A percentile compares a stretch with the other conserved stretches of the same genome.
These are phyloP conservation scores for Yamadazyma epiphylla DNA, from an alignment of 1,139 yeast species.

Conservation along the genomic window DNA sequence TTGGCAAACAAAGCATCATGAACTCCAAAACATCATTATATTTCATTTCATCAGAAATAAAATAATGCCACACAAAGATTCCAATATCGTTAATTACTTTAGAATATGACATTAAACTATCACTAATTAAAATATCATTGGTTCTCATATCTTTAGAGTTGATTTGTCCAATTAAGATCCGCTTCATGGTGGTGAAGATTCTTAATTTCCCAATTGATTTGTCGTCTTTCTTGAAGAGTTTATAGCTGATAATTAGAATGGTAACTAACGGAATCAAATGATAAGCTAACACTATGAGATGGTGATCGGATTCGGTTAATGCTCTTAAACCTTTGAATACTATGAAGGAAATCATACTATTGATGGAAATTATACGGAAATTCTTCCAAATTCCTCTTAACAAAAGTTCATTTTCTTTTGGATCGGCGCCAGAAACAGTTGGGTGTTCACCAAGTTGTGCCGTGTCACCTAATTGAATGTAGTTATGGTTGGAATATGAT, in stretches of 20 bases:
- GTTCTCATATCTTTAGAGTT: constrained; percentile 56
- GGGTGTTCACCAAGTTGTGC: constrained; percentile 31
- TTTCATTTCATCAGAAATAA: constrained; percentile 20
- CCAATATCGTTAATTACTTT: constrained; percentile 71
- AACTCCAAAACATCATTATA: constrained; percentile 43
- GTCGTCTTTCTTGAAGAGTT: constrained; percentile 13
- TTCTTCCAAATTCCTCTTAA: constrained; percentile 32
- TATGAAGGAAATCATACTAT: constrained; percentile 20
- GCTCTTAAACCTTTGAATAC: constrained; percentile 15
- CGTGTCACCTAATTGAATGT: constrained; percentile 22
- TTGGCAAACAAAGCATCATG: constrained; percentile 56
- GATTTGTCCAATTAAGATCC: constrained; percentile 56
- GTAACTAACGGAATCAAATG: constrained; percentile 19
- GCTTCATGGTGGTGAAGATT: constrained; percentile 42
- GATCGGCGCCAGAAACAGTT: constrained; percentile 27
- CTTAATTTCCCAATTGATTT: constrained; percentile 38
- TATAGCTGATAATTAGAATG: constrained; percentile 14
- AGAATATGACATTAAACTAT: constrained; percentile 74
- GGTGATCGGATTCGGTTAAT: constrained; percentile 10
- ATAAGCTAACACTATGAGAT: constrained; percentile 11
- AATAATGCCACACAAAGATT: constrained; percentile 36
- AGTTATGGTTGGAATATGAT: constrained; percentile 38
- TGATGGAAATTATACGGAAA: constrained; percentile 17
- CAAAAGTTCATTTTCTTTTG: constrained; percentile 28
- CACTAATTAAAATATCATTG: constrained; percentile 77